Evolutionary conservation across 2,329 filamentous ascomycete genomes (phyloP), one percentile per base, ranked within the genome.

Genomic region (Magnaporthiopsis incrustans): DNA sequence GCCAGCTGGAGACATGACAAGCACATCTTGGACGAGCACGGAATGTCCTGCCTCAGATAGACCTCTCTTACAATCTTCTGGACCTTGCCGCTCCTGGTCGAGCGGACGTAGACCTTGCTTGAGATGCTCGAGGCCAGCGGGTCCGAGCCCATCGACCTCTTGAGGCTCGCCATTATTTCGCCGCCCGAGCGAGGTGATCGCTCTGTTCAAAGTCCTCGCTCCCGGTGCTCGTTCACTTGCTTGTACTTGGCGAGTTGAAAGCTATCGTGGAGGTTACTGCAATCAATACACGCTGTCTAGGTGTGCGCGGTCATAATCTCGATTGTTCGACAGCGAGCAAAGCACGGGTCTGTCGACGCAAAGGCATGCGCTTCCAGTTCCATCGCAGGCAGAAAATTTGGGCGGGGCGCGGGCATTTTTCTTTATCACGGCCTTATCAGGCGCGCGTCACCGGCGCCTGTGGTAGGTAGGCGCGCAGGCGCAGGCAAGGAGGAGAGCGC

Each of bases 31-130:
- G 94, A 98, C 44, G 94, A 97, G 79, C 95, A 99, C 61, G 95
- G 94, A 72, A 99, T 98, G 75, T 99, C 95, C 78, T 94, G 91
- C 76, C 95, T 87, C 67, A 99, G 83, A 77, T 99, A 99, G 67
- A 98, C 84, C 80, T 99, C 95, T 72, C 93, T 88, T 69, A 99
- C 95, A 73, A 99, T 96, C 82, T 99, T 99, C 77, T 98, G 95
- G 66, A 98, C 94, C 80, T 97, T 97, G 77, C 95, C 95, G 76
- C 88, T 95, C 77, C 91, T 93, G 60, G 94, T 96, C 32, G 95
- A 97, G 66, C 95, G 86, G 68, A 99, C 91, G 74, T 96, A 99
- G 71, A 96, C 87, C 79, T 98, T 99, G 84, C 90, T 97, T 38
- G 92, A 94, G 68, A 98, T 89, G 73, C 90, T 96, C 60, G 88